Base-by-base conservation (phyloP, 441 rosid genomes). In the Populus tomentosa region DNA sequence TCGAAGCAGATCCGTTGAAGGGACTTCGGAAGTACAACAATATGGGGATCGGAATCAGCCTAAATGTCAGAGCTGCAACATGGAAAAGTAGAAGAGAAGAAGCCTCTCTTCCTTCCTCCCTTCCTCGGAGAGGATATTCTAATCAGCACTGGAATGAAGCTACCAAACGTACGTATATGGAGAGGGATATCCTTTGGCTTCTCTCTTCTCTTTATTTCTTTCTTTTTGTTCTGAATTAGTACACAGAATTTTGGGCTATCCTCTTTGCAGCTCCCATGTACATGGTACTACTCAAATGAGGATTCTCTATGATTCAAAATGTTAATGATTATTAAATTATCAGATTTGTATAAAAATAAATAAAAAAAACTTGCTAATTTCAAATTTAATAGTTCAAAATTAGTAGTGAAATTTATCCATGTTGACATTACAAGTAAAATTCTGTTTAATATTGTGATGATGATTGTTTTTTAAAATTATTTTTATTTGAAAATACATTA, bases 1-100 rank as follows among this genome's bases (percentile, higher is more conserved):
- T 77, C 76, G 40, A 82, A 76, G 76, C 73, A 59, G 78, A 84
- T n/a, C 61, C 11, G 46, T 73, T 74, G 85, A 79, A 32, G 78
- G 81, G 77, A 78, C 78, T 26, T 61, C 8, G 5, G 18, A 18
- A 38, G 35, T 59, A 42, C 11, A 38, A 8, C 18, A 42, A 6
- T 0, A 4, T 5, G 65, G 26, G 71, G 11, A 66, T 75, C 20
- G 63, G 71, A 66, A 75, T 75, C 77, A 1, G 64, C 64, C 70
- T 75, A 16, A 66, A 65, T 66, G 26, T 40, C 42, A 82, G 84
- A 69, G 82, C 83, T 23, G 77, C 42, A 71, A 64, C 5, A 33
- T 33, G 8, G 63, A 61, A 77, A 81, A 20, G 64, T 33, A 68
- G 46, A 28, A 67, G 62, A 21, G 1, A 0, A 71, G 24, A 23